Conservation (phyloP, 106 monocot genomes). For the Posidonia australis region DNA sequence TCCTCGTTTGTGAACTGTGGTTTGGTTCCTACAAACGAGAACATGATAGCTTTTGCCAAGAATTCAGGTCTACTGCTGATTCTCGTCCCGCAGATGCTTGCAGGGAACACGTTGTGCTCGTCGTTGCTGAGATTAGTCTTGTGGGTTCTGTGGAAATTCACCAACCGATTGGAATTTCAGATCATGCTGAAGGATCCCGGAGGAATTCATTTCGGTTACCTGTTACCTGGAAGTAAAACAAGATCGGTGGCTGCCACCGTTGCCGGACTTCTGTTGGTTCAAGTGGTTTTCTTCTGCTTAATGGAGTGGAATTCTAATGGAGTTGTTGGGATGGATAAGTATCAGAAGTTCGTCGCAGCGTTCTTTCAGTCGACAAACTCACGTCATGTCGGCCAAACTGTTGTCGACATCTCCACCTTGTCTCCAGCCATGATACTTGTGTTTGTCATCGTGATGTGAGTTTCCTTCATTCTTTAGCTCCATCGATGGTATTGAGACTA, state of each 20-base stretch:
- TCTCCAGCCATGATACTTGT: conserved; percentile 46
- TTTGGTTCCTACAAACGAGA: conserved; percentile 46
- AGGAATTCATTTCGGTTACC: conserved; percentile 1
- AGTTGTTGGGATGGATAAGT: conserved; percentile 25
- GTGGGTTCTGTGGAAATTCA: conserved; percentile 14
- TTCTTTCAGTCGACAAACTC: conserved; percentile 45
- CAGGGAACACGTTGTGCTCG: no score
- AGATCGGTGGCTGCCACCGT: background rate
- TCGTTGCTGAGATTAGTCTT: no score
- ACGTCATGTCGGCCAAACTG: conserved; percentile 44
- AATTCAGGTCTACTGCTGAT: no score
- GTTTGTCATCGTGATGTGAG: conserved; percentile 57
- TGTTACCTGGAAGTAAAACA: background rate
- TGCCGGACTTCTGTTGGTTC: conserved; percentile 18
- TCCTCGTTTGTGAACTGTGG: conserved; percentile 29
- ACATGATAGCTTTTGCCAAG: conserved; percentile 26
- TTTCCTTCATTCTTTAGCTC: background rate
- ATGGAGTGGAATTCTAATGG: conserved; percentile 49
- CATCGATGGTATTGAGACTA: no score
- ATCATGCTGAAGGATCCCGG: conserved; percentile 6
- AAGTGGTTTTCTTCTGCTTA: conserved; percentile 29
- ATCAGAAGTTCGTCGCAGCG: conserved; percentile 41
- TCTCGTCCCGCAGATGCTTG: no score
- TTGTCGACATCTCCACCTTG: conserved; percentile 40
- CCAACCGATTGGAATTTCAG: conserved; percentile 10